Evolutionary conservation across 1,139 yeast species (phyloP), one percentile per base, ranked within the genome.

Genomic region (Saccharomycopsis crataegensis): DNA sequence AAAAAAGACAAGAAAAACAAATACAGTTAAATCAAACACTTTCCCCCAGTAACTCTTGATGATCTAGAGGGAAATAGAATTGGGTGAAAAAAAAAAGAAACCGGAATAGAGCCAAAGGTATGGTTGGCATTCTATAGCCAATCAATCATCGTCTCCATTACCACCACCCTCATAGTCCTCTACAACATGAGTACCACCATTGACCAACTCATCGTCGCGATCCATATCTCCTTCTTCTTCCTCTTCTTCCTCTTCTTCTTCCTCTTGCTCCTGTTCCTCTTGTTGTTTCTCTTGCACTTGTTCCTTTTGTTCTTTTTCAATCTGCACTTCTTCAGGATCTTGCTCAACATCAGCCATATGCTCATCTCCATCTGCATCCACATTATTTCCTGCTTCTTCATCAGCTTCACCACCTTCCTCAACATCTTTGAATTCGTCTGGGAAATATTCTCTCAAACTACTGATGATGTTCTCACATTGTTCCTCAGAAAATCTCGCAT

Each of bases 401-500:
- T 49, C 61, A 1, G 42, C 57, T 8, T 41, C 57, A 32, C 45
- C 59, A 5, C 48, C 61, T 1, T 49, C 57, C 5, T 43, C 58
- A 1, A 52, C 58, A 34, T 36, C 50, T 32, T 46, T 16, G 37
- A 52, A 53, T 34, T 38, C 54, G 6, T 43, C 69, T 2, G 86
- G 86, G 63, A 82, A 78, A 54, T 77, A 66, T 46, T 70, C 72
- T 34, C 70, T 64, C 34, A 86, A 74, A 56, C 79, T 73, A 2
- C 67, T 75, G 16, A 86, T 59, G 2, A 89, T 76, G 1, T 70
- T 70, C 50, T 79, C 78, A 54, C 86, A 75, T 56, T 80, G 76
- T 1, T 79, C 85, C 56, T 83, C 86, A 22, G 73, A 69, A 62
- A 89, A 84, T 60, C 98, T 74, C 60, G 79, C 83, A 61, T 91